phyloP scores from a whole-genome alignment of 768 basidiomycete species.

The Russula olivacea region DNA sequence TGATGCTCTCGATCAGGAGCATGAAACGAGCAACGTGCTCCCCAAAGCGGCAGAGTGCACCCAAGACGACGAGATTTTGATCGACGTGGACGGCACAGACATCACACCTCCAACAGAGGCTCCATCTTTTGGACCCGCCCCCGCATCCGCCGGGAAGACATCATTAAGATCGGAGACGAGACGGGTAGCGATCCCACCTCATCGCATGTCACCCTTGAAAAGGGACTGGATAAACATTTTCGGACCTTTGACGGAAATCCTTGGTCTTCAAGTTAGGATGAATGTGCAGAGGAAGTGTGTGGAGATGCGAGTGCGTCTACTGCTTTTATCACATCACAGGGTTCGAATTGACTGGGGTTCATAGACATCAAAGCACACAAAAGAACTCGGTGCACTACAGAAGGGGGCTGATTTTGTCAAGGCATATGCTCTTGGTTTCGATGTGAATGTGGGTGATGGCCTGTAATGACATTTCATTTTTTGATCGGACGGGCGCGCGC shows the following conservation, averaged over 20 bases:
- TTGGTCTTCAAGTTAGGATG: slow-evolving; percentile 96
- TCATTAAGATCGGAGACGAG: slow-evolving; percentile 78
- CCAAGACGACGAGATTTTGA: slow-evolving; percentile 60
- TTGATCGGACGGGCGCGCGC: slow-evolving; percentile 8
- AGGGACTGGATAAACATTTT: slow-evolving; percentile 96
- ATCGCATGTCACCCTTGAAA: slow-evolving; percentile 95
- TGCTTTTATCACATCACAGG: background rate
- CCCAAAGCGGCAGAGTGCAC: slow-evolving; percentile 9
- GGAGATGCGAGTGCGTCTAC: slow-evolving; percentile 75
- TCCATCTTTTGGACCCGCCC: slow-evolving; percentile 65
- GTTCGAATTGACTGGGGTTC: background rate
- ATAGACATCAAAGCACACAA: slow-evolving; percentile 92
- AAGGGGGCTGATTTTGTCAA: slow-evolving; percentile 97
- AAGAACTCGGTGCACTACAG: slow-evolving; percentile 87
- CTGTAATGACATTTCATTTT: background rate
- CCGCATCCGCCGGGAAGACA: slow-evolving; percentile 44
- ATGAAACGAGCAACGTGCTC: slow-evolving; percentile 2
- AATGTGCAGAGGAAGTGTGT: slow-evolving; percentile 85
- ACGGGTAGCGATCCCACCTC: slow-evolving; percentile 87
- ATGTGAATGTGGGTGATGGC: slow-evolving; percentile 69
- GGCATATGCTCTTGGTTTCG: slow-evolving; percentile 91
- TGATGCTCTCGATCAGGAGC: slow-evolving; percentile 12
- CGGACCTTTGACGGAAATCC: slow-evolving; percentile 89
- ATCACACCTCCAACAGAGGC: slow-evolving; percentile 43
- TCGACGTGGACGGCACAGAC: slow-evolving; percentile 46